Evolutionary conservation across 2,329 filamentous ascomycete genomes (phyloP), one percentile per base, ranked within the genome.

Genomic region (Acephala macrosclerotiorum): DNA sequence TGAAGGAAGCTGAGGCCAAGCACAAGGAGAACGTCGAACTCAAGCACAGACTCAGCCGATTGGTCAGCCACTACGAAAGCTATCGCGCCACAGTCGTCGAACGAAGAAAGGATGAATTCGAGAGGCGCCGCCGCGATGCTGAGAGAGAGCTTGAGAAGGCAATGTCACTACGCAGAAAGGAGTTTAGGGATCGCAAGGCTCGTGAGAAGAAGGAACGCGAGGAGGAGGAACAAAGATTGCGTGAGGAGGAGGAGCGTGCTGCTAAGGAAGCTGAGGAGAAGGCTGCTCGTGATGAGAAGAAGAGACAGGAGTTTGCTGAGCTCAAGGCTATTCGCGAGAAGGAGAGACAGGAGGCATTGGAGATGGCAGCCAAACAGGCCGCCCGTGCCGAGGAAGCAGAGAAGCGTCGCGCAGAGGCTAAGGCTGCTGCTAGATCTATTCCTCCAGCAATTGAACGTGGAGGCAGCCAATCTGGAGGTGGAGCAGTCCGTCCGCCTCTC

Each of bases 121-220:
- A 98, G 85, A 95, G 92, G 83, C 92, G 94, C 70, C 92, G 92
- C 77, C 94, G 91, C 79, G 90, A 93, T 75, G 96, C 96, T 36
- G 94, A 98, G 84, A 89, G 91, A 70, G 96, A 99, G 78, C 87
- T 98, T 65, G 92, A 98, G 83, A 91, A 91, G 80, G 93, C 96
- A 83, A 97, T 97, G 80, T 87, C 90, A 45, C 87, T 89, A 71
- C 92, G 96, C 75, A 90, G 94, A 81, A 95, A 93, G 85, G 94
- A 97, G 79, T 89, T 92, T 75, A 90, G 92, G 73, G 95, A 97
- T 77, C 88, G 89, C 72, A 90, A 91, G 79, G 86, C 92, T 63
- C 89, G 91, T 64, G 94, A 97, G 86, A 93, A 89, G 82, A 86
- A 88, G 64, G 93, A 96, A 81, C 87, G 85, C 59, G 94, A 97